Evolutionary conservation across 1,284 basidiomycete species (phyloP).

Genomic region (Ceratobasidium sp.): DNA sequence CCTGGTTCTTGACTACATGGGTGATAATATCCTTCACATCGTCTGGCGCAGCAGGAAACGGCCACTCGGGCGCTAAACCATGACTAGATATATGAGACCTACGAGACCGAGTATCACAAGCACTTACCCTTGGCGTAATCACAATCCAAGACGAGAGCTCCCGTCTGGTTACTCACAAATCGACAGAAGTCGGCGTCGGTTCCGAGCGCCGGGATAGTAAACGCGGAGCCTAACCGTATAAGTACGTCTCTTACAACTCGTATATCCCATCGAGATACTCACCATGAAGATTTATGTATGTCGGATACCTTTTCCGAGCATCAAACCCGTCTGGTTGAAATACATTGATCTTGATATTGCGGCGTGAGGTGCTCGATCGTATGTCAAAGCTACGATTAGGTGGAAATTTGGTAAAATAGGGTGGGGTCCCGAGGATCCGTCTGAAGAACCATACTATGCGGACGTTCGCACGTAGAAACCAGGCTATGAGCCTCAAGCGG

Average conservation of each 20-base stretch:
- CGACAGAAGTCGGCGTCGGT: constrained; percentile 40
- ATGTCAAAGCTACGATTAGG: constrained; percentile 18
- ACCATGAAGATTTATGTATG: constrained; percentile 46
- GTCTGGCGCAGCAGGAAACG: constrained; percentile 20
- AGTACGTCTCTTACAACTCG: neutral
- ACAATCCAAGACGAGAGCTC: constrained; percentile 34
- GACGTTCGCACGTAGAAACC: neutral
- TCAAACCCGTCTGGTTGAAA: constrained; percentile 18
- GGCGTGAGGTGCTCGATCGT: neutral
- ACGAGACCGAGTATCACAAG: too few species aligned
- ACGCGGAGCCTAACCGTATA: constrained; percentile 25
- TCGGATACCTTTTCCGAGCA: constrained; percentile 6
- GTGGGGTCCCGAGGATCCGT: neutral
- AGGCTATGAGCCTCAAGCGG: constrained; percentile 2
- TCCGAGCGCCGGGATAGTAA: constrained; percentile 18
- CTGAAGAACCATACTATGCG: constrained; percentile 1
- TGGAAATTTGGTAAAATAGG: constrained; percentile 25
- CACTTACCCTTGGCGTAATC: constrained; percentile 31
- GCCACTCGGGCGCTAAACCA: constrained; percentile 15
- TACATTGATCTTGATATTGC: constrained; percentile 16
- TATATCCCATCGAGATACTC: neutral
- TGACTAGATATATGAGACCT: neutral
- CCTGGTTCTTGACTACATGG: constrained; percentile 18
- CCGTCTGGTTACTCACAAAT: constrained; percentile 1
- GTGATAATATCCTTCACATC: constrained; percentile 19